phyloP scores from a whole-genome alignment of 140 eudicot genomes.

The Cichorium intybus region DNA sequence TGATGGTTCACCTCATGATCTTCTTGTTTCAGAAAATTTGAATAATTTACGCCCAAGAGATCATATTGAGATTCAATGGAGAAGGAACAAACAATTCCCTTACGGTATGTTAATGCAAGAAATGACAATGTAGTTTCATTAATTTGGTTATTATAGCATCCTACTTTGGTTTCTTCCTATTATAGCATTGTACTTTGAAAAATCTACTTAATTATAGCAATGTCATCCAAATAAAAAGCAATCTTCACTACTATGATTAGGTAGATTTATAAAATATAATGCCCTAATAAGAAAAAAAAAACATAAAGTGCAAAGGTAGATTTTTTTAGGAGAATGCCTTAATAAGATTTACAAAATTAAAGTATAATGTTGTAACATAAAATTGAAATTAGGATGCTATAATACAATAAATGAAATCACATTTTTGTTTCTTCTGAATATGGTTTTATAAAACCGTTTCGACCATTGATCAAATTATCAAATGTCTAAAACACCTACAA shows the following conservation, averaged over 20 bases:
- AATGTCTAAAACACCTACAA: neutral
- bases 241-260: neutral
- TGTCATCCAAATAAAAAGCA: neutral
- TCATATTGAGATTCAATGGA: constrained; percentile 96
- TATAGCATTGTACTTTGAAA: too few relatives aligned
- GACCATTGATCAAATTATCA: neutral
- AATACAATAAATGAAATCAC: too few relatives aligned
- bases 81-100: constrained; percentile 81
- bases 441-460: neutral
- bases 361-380: too few relatives aligned
- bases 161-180: too few relatives aligned
- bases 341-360: too few relatives aligned
- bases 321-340: too few relatives aligned
- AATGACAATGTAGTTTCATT: too few relatives aligned
- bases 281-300: neutral
- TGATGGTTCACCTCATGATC: constrained; percentile 65
- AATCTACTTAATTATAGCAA: too few relatives aligned
- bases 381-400: too few relatives aligned
- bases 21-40: constrained; percentile 59
- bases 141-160: too few relatives aligned
- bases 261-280: neutral
- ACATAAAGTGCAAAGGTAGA: too few relatives aligned
- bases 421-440: too few relatives aligned
- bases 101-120: constrained; percentile 85
- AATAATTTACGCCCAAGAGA: constrained; percentile 64